These are phyloP conservation scores for Stemphylium lycopersici DNA, from an alignment of 2,329 filamentous ascomycete genomes.

Conservation along the genomic window DNA sequence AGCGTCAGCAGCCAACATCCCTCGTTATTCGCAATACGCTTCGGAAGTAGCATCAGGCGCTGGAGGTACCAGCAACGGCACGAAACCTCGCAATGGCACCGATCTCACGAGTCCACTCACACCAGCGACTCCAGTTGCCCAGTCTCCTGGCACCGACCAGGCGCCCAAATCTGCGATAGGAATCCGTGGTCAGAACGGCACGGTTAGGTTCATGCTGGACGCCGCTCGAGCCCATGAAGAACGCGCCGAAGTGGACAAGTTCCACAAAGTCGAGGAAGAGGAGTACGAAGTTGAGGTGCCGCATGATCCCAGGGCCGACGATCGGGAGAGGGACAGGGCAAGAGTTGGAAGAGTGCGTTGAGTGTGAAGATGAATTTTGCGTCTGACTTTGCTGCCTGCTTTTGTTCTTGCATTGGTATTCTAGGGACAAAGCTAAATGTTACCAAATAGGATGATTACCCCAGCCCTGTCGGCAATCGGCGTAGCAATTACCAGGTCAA, in stretches of 20 bases:
- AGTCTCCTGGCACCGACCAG: slow-evolving; percentile 43
- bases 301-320: slow-evolving; percentile 25
- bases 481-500: neutral
- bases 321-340: slow-evolving; percentile 26
- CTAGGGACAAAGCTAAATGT: neutral
- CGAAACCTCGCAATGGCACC: slow-evolving; percentile 43
- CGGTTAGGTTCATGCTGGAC: slow-evolving; percentile 89
- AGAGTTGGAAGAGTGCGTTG: slow-evolving; percentile 38
- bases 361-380: slow-evolving; percentile 26
- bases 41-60: slow-evolving; percentile 33
- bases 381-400: slow-evolving; percentile 5
- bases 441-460: slow-evolving; percentile 2
- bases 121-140: slow-evolving; percentile 55
- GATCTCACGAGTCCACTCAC: slow-evolving; percentile 42
- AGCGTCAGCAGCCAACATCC: slow-evolving; percentile 66
- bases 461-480: neutral
- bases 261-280: slow-evolving; percentile 76
- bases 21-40: slow-evolving; percentile 63
- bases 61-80: slow-evolving; percentile 27
- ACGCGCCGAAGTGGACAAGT: slow-evolving; percentile 68
- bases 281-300: slow-evolving; percentile 75
- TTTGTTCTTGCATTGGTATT: neutral
- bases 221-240: slow-evolving; percentile 76
- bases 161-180: slow-evolving; percentile 47
- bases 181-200: slow-evolving; percentile 66